Evolutionary conservation across 345 rosid species (phyloP).

Genomic region (Populus alba): DNA sequence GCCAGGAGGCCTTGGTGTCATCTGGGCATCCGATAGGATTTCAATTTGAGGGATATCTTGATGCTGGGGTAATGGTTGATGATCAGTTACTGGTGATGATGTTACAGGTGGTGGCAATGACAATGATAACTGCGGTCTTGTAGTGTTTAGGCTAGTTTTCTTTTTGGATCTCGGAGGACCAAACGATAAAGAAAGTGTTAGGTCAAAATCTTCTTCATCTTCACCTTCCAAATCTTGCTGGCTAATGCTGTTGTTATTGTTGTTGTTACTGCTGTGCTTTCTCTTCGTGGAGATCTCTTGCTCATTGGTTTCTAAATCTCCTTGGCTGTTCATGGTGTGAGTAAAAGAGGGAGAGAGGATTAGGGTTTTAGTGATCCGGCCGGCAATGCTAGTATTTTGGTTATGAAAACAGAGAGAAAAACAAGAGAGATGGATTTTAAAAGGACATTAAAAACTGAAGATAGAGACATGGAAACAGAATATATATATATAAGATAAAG

Average conservation of each 20-base stretch:
- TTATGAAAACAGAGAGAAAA: background rate
- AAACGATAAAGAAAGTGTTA: constrained; percentile 19
- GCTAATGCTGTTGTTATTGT: background rate
- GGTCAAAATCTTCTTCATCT: constrained; percentile 9
- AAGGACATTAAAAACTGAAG: background rate
- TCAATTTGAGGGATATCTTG: background rate
- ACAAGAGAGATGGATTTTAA: background rate
- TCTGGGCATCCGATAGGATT: background rate
- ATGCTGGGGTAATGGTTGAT: background rate
- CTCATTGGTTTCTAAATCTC: background rate
- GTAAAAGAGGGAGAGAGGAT: background rate
- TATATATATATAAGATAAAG: constrained; percentile 4
- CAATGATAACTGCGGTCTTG: background rate
- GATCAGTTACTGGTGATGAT: background rate
- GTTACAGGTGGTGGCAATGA: background rate
- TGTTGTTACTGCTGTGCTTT: background rate
- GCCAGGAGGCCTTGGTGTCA: background rate
- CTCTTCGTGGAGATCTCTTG: constrained; percentile 5
- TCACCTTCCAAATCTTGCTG: background rate
- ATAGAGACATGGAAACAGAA: background rate
- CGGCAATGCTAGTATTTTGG: background rate
- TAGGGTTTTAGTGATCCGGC: background rate
- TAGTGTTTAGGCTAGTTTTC: background rate
- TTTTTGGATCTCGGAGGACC: background rate
- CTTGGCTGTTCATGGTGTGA: background rate